Percentiles rank a stretch among this genome's conserved stretches.
These are phyloP conservation scores for Rhizodiscina lignyota DNA, from an alignment of 495 filamentous ascomycete species.

Conservation along the genomic window DNA sequence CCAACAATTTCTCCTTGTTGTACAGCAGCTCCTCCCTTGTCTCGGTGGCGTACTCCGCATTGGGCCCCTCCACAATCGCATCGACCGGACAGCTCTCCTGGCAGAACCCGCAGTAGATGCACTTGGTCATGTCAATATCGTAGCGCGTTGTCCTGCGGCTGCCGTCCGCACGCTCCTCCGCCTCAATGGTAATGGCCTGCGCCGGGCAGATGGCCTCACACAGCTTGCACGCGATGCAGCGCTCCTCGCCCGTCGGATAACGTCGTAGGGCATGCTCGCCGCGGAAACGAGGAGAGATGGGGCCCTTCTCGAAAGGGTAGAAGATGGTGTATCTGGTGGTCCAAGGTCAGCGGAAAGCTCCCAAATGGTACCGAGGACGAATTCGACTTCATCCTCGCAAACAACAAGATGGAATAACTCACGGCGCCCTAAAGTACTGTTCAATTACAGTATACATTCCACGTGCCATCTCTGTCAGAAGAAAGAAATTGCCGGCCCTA, in stretches of 20 bases:
- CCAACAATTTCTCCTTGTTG: conserved; percentile 91
- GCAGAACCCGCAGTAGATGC: conserved; percentile 98
- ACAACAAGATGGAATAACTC: conserved; percentile 31
- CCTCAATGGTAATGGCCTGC: conserved; percentile 94
- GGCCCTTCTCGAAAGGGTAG: conserved; percentile 98
- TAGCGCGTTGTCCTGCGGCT: conserved; percentile 89
- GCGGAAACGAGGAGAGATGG: conserved; percentile 93
- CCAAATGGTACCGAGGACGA: too few relatives aligned
- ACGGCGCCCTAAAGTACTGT: conserved; percentile 97
- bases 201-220: conserved; percentile 98
- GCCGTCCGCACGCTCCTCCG: conserved; percentile 91
- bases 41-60: conserved; percentile 95
- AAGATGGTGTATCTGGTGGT: conserved; percentile 79
- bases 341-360: background rate
- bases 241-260: conserved; percentile 93
- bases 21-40: conserved; percentile 93
- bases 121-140: conserved; percentile 99
- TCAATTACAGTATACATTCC: conserved; percentile 97
- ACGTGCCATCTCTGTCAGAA: conserved; percentile 84
- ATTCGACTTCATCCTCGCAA: conserved; percentile 1
- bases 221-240: conserved; percentile 98
- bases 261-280: conserved; percentile 91
- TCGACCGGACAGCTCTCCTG: conserved; percentile 98
- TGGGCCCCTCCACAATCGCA: conserved; percentile 80
- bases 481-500: conserved; percentile 79